These are phyloP conservation scores for Phlebiopsis flavidoalba DNA, from an alignment of 768 basidiomycete species.

Conservation along the genomic window DNA sequence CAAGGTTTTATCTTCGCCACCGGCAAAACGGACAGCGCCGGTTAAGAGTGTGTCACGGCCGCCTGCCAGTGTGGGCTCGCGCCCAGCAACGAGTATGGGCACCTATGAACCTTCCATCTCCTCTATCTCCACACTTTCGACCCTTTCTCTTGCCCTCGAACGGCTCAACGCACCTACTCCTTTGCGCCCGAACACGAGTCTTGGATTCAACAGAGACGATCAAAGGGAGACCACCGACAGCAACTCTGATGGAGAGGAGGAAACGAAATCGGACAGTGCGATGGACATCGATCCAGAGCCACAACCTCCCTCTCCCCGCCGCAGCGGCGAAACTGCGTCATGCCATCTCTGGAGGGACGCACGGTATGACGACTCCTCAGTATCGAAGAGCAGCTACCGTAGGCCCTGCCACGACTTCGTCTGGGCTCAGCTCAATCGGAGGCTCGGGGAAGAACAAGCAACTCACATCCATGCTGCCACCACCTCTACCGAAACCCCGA, in stretches of 20 bases:
- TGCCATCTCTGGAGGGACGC: not conserved
- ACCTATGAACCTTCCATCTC: not conserved
- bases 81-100: constrained; percentile 28
- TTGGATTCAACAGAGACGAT: constrained; percentile 48
- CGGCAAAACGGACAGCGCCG: not conserved
- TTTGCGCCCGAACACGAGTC: constrained; percentile 59
- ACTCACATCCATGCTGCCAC: constrained; percentile 18
- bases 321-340: not conserved
- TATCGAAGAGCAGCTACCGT: constrained; percentile 10
- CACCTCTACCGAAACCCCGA: constrained; percentile 13
- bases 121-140: constrained; percentile 39
- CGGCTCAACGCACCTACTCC: constrained; percentile 66
- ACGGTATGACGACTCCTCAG: not conserved
- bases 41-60: constrained; percentile 4
- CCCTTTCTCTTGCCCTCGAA: constrained; percentile 62
- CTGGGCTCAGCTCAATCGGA: not conserved
- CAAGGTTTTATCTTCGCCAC: constrained; percentile 8
- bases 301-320: not conserved
- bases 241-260: constrained; percentile 10
- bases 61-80: not conserved
- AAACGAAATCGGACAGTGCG: not conserved
- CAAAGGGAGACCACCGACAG: constrained; percentile 10
- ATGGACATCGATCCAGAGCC: constrained; percentile 2
- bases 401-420: constrained; percentile 1
- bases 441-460: constrained; percentile 6